These are phyloP conservation scores for Hsuehochloa calcarea DNA, from an alignment of 176 grass and related monocot genomes.

Conservation along the genomic window DNA sequence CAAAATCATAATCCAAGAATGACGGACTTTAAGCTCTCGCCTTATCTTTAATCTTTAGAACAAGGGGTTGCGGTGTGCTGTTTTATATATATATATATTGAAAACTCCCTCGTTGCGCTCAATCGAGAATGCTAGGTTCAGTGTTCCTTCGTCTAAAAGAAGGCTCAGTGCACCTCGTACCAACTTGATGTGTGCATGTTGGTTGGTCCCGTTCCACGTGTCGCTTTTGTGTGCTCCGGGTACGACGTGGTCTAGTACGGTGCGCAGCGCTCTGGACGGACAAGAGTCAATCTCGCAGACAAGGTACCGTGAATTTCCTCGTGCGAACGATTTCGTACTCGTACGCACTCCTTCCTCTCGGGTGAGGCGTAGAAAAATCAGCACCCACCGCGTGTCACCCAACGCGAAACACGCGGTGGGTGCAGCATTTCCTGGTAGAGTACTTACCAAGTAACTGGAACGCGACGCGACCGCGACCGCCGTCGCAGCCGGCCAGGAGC, in stretches of 20 bases:
- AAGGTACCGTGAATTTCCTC: background rate
- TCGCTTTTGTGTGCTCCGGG: background rate
- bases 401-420: background rate
- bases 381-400: background rate
- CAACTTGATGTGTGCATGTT: background rate
- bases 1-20: too few relatives aligned
- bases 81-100: accelerated
- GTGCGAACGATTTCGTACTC: background rate
- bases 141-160: background rate
- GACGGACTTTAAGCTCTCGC: too few relatives aligned
- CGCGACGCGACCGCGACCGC: background rate
- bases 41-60: too few relatives aligned
- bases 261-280: too few relatives aligned
- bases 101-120: too few relatives aligned
- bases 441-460: background rate
- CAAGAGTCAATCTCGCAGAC: background rate
- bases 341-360: background rate
- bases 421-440: background rate
- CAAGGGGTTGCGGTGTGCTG: too few relatives aligned
- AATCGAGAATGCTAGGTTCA: too few relatives aligned
- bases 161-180: background rate
- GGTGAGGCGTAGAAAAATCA: background rate
- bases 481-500: background rate
- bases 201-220: background rate
- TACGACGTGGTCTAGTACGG: background rate